Percentiles rank a stretch among this genome's conserved stretches.
These are phyloP conservation scores for Tylopilus sp. DNA, from an alignment of 1,284 basidiomycete genomes.

Conservation along the genomic window DNA sequence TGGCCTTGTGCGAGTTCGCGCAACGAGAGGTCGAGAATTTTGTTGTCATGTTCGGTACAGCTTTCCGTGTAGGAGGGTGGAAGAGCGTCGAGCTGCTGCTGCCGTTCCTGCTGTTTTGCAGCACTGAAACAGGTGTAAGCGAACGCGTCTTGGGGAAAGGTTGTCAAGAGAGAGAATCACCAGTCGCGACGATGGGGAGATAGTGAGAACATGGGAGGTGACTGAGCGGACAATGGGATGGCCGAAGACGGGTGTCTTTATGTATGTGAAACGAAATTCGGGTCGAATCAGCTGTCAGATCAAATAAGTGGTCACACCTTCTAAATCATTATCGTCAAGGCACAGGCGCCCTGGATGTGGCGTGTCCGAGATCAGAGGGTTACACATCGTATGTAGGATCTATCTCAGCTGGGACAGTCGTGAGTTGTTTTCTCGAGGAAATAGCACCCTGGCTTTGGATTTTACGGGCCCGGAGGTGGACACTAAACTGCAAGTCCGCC, in stretches of 20 bases:
- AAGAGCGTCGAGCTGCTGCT: slow-evolving; percentile 31
- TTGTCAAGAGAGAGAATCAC: slow-evolving; percentile 28
- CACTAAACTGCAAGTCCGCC: background rate
- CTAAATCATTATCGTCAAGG: background rate
- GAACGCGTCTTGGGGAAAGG: background rate
- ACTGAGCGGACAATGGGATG: background rate
- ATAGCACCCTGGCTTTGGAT: too few relatives aligned
- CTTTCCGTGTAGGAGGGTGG: slow-evolving; percentile 33
- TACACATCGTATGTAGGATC: background rate
- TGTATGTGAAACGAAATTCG: slow-evolving; percentile 5
- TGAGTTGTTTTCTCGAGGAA: background rate
- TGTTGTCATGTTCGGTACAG: slow-evolving; percentile 40
- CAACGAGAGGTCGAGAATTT: slow-evolving; percentile 38
- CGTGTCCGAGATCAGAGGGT: background rate
- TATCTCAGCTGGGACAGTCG: background rate
- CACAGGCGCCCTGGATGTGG: background rate
- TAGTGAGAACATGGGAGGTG: slow-evolving; percentile 32
- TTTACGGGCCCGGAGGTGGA: background rate
- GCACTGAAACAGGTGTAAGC: slow-evolving; percentile 18
- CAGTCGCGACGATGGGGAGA: slow-evolving; percentile 42
- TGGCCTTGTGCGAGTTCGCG: slow-evolving; percentile 38
- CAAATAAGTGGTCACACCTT: background rate
- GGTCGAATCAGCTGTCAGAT: background rate
- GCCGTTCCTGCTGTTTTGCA: slow-evolving; percentile 40
- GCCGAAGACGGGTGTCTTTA: slow-evolving; percentile 6